Evolutionary conservation across 2,329 filamentous ascomycete genomes (phyloP).

Genomic region (Fusarium hainanense): DNA sequence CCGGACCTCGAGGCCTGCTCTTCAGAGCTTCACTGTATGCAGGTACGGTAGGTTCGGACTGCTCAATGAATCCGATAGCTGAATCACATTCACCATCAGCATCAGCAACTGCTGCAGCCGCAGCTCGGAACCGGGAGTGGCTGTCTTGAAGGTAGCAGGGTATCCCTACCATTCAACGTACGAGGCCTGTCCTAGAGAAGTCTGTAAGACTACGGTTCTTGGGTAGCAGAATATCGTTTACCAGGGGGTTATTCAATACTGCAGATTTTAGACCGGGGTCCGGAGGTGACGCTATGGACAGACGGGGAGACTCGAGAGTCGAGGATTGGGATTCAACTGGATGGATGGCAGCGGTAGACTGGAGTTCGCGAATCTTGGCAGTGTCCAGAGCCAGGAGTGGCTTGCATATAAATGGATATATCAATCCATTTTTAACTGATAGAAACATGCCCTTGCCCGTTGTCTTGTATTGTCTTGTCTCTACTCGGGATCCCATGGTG

Average conservation of each 20-base stretch:
- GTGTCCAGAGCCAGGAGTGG: background rate
- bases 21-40: background rate
- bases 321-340: background rate
- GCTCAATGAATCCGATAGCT: background rate
- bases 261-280: background rate
- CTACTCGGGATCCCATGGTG: background rate
- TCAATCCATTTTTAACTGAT: background rate
- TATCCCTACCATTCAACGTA: background rate
- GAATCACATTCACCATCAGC: background rate
- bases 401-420: background rate
- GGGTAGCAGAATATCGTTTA: background rate
- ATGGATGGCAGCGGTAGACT: background rate
- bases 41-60: background rate
- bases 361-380: constrained; percentile 2
- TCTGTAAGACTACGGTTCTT: background rate
- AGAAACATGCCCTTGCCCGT: background rate
- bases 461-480: background rate
- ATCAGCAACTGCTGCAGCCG: background rate
- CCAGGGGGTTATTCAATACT: background rate
- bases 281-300: background rate
- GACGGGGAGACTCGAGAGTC: background rate
- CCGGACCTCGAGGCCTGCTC: background rate
- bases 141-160: background rate
- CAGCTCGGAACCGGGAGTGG: background rate
- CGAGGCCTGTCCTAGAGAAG: background rate